phyloP scores from a whole-genome alignment of 176 grass and related monocot species.

The Bolboschoenus planiculmis region DNA sequence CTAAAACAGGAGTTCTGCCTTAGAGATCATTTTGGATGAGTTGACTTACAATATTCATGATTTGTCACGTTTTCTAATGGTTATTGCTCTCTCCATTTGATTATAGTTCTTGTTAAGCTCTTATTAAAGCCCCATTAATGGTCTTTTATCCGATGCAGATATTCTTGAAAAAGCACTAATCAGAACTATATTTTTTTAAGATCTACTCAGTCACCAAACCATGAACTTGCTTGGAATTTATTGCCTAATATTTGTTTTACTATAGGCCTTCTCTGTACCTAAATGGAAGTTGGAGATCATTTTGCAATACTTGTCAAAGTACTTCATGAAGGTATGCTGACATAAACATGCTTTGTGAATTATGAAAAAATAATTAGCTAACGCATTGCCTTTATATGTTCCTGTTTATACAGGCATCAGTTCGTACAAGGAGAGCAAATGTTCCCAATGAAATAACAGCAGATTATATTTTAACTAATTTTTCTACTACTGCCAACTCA shows the following conservation, averaged over 20 bases:
- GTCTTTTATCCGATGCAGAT: background rate
- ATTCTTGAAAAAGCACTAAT: background rate
- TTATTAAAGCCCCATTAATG: background rate
- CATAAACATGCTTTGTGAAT: background rate
- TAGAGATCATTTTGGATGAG: conserved; percentile 92
- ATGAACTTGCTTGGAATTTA: background rate
- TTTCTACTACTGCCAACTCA: conserved; percentile 40
- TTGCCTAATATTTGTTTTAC: conserved; percentile 12
- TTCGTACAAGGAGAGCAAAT: conserved; percentile 64
- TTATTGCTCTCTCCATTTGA: conserved; percentile 31
- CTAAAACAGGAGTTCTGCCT: conserved; percentile 52
- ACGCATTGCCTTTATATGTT: conserved; percentile 15
- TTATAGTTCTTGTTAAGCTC: conserved; percentile 16
- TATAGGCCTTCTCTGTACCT: conserved; percentile 55
- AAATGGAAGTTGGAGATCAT: conserved; percentile 91
- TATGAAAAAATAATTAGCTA: conserved; percentile 3
- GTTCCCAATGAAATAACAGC: conserved; percentile 49
- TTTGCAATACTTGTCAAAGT: conserved; percentile 83
- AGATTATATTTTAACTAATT: conserved; percentile 46
- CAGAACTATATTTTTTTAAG: background rate
- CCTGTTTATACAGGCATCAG: conserved; percentile 34
- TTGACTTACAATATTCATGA: conserved; percentile 63
- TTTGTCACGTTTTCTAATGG: conserved; percentile 65
- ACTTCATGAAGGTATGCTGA: conserved; percentile 59
- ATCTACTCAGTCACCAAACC: background rate